phyloP scores from a whole-genome alignment of 306 rosid genomes.

The Gleditsia sinensis region DNA sequence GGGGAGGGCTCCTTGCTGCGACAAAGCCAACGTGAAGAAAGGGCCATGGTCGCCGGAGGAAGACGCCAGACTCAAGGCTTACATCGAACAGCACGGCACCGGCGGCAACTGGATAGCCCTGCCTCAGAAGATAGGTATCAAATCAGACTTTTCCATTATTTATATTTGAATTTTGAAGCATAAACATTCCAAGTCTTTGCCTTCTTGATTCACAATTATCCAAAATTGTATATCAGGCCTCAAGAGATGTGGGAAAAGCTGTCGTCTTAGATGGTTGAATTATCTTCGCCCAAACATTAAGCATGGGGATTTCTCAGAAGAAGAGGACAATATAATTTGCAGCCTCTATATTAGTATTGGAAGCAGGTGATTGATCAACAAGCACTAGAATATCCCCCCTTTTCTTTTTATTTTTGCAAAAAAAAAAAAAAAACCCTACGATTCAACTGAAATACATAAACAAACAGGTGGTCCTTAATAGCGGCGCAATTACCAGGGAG shows the following conservation, averaged over 20 bases:
- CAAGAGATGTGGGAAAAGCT: slow-evolving; percentile 82
- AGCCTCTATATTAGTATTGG: slow-evolving; percentile 80
- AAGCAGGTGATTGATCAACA: slow-evolving; percentile 63
- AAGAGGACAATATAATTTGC: slow-evolving; percentile 89
- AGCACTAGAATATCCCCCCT: background rate
- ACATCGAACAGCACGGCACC: slow-evolving; percentile 63
- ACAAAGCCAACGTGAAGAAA: slow-evolving; percentile 82
- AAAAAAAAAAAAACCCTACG: no score
- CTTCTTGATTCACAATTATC: background rate
- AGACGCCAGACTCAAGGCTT: slow-evolving; percentile 72
- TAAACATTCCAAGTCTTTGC: background rate
- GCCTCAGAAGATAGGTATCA: slow-evolving; percentile 77
- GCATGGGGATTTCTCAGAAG: slow-evolving; percentile 84
- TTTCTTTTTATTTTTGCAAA: background rate
- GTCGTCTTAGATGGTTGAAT: slow-evolving; percentile 75
- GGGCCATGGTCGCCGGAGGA: slow-evolving; percentile 88
- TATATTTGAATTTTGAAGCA: background rate
- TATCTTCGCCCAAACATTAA: slow-evolving; percentile 83
- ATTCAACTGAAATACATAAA: background rate
- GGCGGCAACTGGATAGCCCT: slow-evolving; percentile 89
- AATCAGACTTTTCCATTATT: background rate
- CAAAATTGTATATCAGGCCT: slow-evolving; percentile 48
- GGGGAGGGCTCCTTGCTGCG: slow-evolving; percentile 98
- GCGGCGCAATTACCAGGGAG: slow-evolving; percentile 90
- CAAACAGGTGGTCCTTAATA: slow-evolving; percentile 82